Evolutionary conservation across 345 rosid species (phyloP).

Genomic region (Eucalyptus regnans): DNA sequence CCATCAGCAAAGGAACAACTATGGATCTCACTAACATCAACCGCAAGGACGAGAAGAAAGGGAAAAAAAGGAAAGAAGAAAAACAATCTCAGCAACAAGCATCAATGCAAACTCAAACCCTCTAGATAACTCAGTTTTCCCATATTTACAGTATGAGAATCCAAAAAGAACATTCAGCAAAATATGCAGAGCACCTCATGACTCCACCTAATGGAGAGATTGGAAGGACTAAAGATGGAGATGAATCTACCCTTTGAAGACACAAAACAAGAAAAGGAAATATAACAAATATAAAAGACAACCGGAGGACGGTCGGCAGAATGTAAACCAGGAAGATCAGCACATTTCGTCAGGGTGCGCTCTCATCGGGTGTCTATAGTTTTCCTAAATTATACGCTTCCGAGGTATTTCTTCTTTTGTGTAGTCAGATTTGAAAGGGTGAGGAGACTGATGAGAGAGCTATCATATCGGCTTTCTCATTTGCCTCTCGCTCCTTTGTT

Average conservation of each 20-base stretch:
- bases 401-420: neutral
- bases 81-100: neutral
- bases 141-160: conserved; percentile 55
- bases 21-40: neutral
- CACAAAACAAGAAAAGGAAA: neutral
- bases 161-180: conserved; percentile 15
- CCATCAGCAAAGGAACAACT: neutral
- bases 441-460: neutral
- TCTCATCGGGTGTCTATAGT: neutral
- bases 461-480: conserved; percentile 45
- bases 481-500: conserved; percentile 39
- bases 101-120: conserved; percentile 17
- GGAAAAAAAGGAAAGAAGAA: neutral
- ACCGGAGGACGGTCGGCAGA: neutral
- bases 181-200: conserved; percentile 7
- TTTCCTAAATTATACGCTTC: neutral
- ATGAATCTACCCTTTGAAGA: neutral
- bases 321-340: neutral
- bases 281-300: neutral
- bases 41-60: neutral
- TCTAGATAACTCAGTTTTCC: conserved; percentile 27
- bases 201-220: conserved; percentile 4
- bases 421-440: neutral
- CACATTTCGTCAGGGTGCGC: neutral
- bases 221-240: conserved; percentile 3